Evolutionary conservation across 1,139 yeast genomes (phyloP), one percentile per base, ranked within the genome.

Genomic region (Meyerozyma athensensis): DNA sequence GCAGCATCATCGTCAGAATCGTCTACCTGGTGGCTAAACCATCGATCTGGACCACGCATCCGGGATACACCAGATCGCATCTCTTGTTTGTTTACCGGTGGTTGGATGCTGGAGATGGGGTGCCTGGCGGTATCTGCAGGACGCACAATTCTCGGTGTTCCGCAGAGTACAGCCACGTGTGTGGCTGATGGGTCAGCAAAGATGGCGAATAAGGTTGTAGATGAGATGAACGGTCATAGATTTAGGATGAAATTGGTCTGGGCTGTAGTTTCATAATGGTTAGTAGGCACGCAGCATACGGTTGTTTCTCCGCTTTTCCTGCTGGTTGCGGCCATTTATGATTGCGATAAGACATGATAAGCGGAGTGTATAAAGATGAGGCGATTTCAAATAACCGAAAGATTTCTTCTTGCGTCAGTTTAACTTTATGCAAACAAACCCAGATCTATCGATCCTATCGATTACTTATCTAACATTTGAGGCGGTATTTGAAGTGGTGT

Each of bases 401-500:
- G 23, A 12, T 13, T 4, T 17, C 7, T 9, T 34, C 19, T 34
- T 13, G 16, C 4, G 13, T 9, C 10, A 13, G 31, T 33, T 22
- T 22, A 5, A 22, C 10, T 12, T 10, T 5, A 24, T 24, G 28
- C 3, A 14, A 14, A 24, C 28, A 24, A 24, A 24, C 14, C 28
- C 37, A 20, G 38, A 37, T 17, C 57, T 78, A 42, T 77, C 85
- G 10, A 79, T 77, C 48, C 51, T 61, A 20, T 73, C 73, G 40
- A 77, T 85, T 41, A 61, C 86, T 19, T 73, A 74, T 43, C 66
- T 84, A 38, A 82, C 94, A 2, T 78, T 85, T 47, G 86, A 85
- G 60, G 92, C 94, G 1, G 89, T 84, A 19, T 58, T 82, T 37
- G 87, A 84, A 56, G 90, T 86, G 36, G 85, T 85, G 33, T 66